Evolutionary conservation across 1,284 basidiomycete species (phyloP).

Genomic region (Coniferiporia weirii): DNA sequence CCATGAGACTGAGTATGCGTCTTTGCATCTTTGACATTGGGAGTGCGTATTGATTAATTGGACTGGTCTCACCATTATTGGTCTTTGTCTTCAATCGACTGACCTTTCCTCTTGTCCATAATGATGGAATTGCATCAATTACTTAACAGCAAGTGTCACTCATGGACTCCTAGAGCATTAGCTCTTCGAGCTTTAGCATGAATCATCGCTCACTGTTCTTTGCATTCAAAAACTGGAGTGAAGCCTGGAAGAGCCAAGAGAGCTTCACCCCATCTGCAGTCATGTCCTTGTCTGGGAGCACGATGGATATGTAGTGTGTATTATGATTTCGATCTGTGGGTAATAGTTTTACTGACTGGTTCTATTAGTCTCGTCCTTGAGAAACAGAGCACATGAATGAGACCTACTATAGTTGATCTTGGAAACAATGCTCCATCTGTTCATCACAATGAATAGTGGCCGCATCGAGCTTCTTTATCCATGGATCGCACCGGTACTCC

Average conservation of each 20-base stretch:
- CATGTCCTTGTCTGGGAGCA: conserved; percentile 64
- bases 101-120: no score
- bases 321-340: conserved; percentile 11
- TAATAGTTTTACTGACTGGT: conserved; percentile 6
- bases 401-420: conserved; percentile 40
- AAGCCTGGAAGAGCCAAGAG: conserved; percentile 72
- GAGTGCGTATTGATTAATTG: no score
- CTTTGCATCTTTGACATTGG: no score
- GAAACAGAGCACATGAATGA: conserved; percentile 33
- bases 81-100: no score
- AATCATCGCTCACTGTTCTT: conserved; percentile 76
- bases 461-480: conserved; percentile 37
- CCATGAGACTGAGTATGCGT: no score
- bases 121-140: no score
- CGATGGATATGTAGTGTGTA: conserved; percentile 92
- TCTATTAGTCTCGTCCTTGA: conserved; percentile 64
- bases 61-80: no score
- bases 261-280: conserved; percentile 64
- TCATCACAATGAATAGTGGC: conserved; percentile 41
- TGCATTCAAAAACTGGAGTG: conserved; percentile 71
- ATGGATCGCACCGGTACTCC: conserved; percentile 32
- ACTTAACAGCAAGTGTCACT: conserved; percentile 77
- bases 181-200: conserved; percentile 44
- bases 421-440: conserved; percentile 35
- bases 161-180: conserved; percentile 68